Base-by-base conservation (phyloP, 208 protist genomes). In the Wallacemonas sp. region DNA sequence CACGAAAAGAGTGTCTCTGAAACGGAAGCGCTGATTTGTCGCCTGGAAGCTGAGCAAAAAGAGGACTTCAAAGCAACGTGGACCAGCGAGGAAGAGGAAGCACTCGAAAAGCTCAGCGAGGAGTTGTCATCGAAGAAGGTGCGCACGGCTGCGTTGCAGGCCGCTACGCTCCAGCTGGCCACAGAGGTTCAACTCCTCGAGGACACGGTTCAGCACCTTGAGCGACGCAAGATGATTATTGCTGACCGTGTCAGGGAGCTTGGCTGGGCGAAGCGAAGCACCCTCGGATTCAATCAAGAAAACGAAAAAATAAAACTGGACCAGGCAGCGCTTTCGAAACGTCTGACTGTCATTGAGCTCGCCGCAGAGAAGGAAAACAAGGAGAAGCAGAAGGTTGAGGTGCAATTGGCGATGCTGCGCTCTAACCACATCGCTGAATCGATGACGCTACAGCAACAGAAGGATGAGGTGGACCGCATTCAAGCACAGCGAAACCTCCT, bases 181-280 rank as follows among this genome's bases (percentile, higher is more conserved):
- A 95, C 90, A 0, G 84, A 95, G 39, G 72, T 81, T 2, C 76
- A 86, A 42, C 65, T 94, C 19, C 65, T 92, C 56, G 83, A 94
- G 45, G 88, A 94, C 70, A 91, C 80, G 15, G 59, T 66, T 36
- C 70, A 76, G 27, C 86, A 93, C 58, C 47, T 87, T 12, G 75
- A 75, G 38, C 77, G 76, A 26, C 70, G 84, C 39, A 72, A 77
- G n/a, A 64, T 62, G 17, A 73, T 88, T 58, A 72, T 89, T 27
- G 68, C 42, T 38, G 79, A 94, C 44, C 83, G 81, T 41, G 66
- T 89, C 24, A 75, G 78, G 31, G 86, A 91, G 70, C 62, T 93
- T 26, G 75, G 66, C n/a, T 88, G 75, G 80, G 64, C 70, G 17
- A 82, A 80, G 58, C 70, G 68, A 19, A 61, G 53, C 12, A 58